Conservation (phyloP, 805 yeast species). For the Candida dajiaensis region DNA sequence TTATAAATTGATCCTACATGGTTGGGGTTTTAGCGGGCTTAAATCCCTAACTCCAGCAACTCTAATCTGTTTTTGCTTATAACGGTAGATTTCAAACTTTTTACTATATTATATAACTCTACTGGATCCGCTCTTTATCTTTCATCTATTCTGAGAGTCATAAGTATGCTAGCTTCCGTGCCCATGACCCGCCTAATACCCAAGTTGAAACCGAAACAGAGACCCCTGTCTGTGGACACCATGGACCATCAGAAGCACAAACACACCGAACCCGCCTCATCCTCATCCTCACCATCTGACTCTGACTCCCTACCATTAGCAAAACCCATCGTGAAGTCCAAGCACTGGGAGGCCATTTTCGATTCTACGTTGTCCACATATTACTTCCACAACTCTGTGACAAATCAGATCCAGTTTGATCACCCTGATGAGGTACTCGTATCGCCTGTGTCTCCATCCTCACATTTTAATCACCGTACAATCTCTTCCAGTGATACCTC, state of each 20-base stretch:
- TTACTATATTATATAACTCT: background rate
- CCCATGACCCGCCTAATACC: slow-evolving; percentile 2
- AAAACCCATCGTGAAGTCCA: slow-evolving; percentile 14
- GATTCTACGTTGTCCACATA: slow-evolving; percentile 28
- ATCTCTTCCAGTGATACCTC: background rate
- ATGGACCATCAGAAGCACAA: background rate
- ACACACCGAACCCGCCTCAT: background rate
- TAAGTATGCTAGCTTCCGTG: background rate
- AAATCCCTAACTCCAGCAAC: background rate
- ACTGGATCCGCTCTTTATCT: background rate
- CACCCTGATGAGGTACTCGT: slow-evolving; percentile 35
- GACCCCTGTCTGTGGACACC: background rate
- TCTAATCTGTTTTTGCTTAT: background rate
- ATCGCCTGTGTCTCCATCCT: slow-evolving; percentile 6
- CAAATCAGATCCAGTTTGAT: slow-evolving; percentile 30
- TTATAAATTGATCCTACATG: background rate
- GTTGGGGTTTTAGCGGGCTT: background rate
- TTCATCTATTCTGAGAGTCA: background rate
- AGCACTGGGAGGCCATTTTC: slow-evolving; percentile 20
- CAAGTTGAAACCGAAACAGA: background rate
- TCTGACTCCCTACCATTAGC: background rate
- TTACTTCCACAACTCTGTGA: slow-evolving; percentile 27
- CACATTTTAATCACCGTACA: slow-evolving; percentile 1
- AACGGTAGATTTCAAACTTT: background rate
- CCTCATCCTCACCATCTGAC: no score